Percentiles rank a stretch among this genome's conserved stretches.
Conservation (phyloP, 2,329 filamentous ascomycete species). For the Aspergillus pseudoterreus region DNA sequence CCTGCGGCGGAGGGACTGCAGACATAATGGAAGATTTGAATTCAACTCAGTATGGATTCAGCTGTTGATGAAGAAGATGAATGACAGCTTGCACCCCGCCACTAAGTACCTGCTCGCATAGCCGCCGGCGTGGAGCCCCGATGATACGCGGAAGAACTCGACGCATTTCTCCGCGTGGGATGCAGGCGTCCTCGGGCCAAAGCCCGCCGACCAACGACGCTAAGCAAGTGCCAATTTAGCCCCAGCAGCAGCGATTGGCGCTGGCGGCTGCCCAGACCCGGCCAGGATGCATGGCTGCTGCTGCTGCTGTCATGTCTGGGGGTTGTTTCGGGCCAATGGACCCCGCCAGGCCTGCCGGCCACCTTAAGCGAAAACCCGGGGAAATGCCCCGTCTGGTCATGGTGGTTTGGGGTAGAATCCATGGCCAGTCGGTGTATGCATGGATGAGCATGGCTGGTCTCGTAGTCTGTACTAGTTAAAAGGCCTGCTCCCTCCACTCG, state of each 20-base stretch:
- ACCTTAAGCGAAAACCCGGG: background rate
- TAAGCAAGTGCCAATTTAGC: background rate
- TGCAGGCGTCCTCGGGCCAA: conserved; percentile 4
- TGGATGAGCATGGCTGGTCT: background rate
- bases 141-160: conserved; percentile 11
- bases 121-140: conserved; percentile 1
- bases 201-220: background rate
- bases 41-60: too few relatives aligned
- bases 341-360: background rate
- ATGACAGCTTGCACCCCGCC: too few relatives aligned
- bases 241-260: background rate
- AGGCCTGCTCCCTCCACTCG: background rate
- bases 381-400: background rate
- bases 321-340: background rate
- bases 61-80: too few relatives aligned
- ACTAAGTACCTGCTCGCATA: conserved; percentile 2
- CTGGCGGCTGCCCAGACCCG: background rate
- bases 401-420: background rate
- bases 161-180: conserved; percentile 7
- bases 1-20: conserved; percentile 27
- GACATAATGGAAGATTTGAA: conserved; percentile 11
- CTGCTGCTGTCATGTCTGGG: background rate
- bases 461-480: background rate
- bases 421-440: background rate
- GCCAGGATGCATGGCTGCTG: background rate